Conservation (phyloP, 1,139 yeast species). For the Debaryomycetaceae sp. region DNA sequence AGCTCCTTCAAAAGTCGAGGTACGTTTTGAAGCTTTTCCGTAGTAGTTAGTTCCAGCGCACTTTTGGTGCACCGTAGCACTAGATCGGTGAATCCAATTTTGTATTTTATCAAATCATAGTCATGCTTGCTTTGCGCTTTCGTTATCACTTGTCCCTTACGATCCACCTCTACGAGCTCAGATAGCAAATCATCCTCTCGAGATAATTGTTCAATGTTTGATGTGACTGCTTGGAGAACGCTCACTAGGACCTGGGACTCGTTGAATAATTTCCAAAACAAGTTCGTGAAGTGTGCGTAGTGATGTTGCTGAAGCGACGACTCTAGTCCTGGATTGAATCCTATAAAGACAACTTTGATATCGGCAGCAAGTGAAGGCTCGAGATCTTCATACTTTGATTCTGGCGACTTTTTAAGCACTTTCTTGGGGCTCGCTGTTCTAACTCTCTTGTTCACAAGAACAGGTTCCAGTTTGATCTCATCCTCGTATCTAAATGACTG, state of each 20-base stretch:
- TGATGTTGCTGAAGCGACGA: slow-evolving; percentile 66
- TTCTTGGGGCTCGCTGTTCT: slow-evolving; percentile 3
- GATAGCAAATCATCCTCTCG: slow-evolving; percentile 10
- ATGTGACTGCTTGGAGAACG: slow-evolving; percentile 10
- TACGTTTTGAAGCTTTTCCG: slow-evolving; percentile 57
- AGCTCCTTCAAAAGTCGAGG: slow-evolving; percentile 51
- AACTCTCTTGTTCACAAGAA: not conserved
- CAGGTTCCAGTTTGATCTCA: not conserved
- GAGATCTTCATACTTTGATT: slow-evolving; percentile 20
- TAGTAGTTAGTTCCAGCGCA: slow-evolving; percentile 49
- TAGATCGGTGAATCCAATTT: slow-evolving; percentile 70
- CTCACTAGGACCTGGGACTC: slow-evolving; percentile 44
- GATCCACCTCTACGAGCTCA: slow-evolving; percentile 5
- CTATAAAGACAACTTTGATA: slow-evolving; percentile 55
- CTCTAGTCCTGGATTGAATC: slow-evolving; percentile 71
- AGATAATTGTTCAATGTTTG: slow-evolving; percentile 4
- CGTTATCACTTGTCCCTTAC: slow-evolving; percentile 55
- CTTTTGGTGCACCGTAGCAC: slow-evolving; percentile 63
- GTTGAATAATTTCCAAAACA: slow-evolving; percentile 66
- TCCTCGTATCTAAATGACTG: slow-evolving; percentile 14
- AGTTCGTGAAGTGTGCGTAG: slow-evolving; percentile 69
- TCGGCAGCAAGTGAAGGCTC: slow-evolving; percentile 31
- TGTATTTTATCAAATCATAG: slow-evolving; percentile 39
- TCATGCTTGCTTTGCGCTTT: slow-evolving; percentile 56
- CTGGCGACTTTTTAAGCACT: not conserved